Percentiles rank a stretch among this genome's conserved stretches.
These are phyloP conservation scores for Boletus sp. DNA, from an alignment of 1,284 basidiomycete genomes.

Conservation along the genomic window DNA sequence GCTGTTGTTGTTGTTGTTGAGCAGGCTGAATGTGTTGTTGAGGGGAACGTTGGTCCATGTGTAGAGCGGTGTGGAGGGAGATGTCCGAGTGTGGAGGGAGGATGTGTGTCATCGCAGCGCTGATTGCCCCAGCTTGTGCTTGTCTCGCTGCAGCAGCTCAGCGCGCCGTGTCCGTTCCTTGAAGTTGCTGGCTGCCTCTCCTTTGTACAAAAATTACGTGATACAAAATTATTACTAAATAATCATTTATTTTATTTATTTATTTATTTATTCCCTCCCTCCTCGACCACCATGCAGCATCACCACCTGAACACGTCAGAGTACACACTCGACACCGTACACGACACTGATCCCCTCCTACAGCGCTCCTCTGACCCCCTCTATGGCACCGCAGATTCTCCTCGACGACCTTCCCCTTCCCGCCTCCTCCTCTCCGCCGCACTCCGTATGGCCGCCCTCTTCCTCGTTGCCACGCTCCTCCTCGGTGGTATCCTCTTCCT, in stretches of 20 bases:
- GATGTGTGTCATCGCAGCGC: constrained; percentile 49
- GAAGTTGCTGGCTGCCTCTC: constrained; percentile 5
- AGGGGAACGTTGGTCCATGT: constrained; percentile 61
- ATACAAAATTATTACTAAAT: not conserved
- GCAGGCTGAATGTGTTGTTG: constrained; percentile 30
- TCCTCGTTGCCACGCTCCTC: constrained; percentile 64
- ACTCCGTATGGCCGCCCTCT: constrained; percentile 79
- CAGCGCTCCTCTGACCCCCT: constrained; percentile 34
- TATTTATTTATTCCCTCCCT: not conserved
- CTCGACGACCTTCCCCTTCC: constrained; percentile 40
- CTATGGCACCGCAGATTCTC: constrained; percentile 29
- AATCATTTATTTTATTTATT: constrained; percentile 1
- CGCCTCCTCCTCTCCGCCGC: constrained; percentile 74
- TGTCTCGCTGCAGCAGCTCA: constrained; percentile 13
- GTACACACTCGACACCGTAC: constrained; percentile 57
- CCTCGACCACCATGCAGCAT: constrained; percentile 13
- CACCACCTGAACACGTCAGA: constrained; percentile 49
- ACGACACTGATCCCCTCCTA: constrained; percentile 26
- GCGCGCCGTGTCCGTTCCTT: constrained; percentile 7
- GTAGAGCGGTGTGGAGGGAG: constrained; percentile 58
- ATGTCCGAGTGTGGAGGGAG: constrained; percentile 47
- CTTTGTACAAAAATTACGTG: constrained; percentile 31
- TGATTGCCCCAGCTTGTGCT: constrained; percentile 11
- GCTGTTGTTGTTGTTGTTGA: constrained; percentile 39
- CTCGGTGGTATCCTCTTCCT: constrained; percentile 77